Base-by-base conservation (phyloP, 176 grass and related monocot genomes). In the Triticum dicoccoides region DNA sequence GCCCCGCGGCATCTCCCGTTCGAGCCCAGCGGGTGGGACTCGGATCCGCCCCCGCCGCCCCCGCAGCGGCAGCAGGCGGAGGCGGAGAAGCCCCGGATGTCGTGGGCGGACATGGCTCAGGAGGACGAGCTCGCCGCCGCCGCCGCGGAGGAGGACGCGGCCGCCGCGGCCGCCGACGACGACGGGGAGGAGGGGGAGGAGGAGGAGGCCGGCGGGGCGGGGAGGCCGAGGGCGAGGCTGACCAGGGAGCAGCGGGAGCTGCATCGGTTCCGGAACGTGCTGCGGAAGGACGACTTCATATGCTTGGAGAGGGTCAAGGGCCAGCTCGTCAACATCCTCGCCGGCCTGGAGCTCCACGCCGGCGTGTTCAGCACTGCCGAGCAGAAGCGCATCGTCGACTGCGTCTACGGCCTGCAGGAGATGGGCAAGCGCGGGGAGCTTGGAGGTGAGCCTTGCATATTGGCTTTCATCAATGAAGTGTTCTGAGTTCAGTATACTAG, bases 91-190 rank as follows among this genome's bases (percentile, higher is more conserved):
- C 81, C 85, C 34, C 75, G 74, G 89, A 93, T 89, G 94, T 95
- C 94, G 13, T 95, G 94, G 94, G 94, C 94, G 27, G 94, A 95
- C 85, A 92, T 95, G 93, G 88, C 93, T 12, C 90, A 92, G 85
- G 93, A 95, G 87, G 92, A 94, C 77, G 89, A 94, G 82, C 92
- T 91, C 37, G 85, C 94, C 21, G 91, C 89, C 21, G 91, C 89
- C 10, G 88, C 86, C n/a, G 93, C 85, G 21, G 89, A 92, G 84
- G 92, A 94, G 20, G 87, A 91, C 12, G 58, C 71, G 61, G 52
- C 49, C n/a, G 82, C 81, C 0, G 63, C 29, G 2, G 86, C 52
- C 0, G 86, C 79, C 0, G 89, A 89, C 1, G 87, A 90, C 0
- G 93, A 76, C 14, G 81, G 82, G 1, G 84, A 78, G 47, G 87